Conservation (phyloP, 176 grass and related monocot genomes). For the Oryza punctata region DNA sequence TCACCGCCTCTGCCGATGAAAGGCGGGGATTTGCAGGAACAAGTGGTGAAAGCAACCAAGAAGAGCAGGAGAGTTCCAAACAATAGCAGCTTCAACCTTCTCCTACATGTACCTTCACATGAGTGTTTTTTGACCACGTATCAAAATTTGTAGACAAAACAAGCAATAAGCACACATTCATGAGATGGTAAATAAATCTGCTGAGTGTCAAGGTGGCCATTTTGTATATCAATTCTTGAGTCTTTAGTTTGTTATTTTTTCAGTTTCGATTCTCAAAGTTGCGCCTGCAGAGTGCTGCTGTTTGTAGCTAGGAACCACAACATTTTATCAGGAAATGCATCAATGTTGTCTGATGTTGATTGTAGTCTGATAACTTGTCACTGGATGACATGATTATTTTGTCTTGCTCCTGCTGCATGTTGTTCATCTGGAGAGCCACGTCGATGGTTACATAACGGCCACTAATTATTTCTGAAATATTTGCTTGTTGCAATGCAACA, state of each 20-base stretch:
- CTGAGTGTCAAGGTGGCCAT: not conserved
- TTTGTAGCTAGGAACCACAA: not conserved
- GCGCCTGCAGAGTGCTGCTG: not conserved
- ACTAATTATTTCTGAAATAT: not conserved
- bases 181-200: not conserved
- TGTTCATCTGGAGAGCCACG: slow-evolving; percentile 13
- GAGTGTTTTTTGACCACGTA: not conserved
- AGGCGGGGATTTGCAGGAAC: slow-evolving; percentile 55
- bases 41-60: slow-evolving; percentile 41
- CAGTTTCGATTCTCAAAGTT: not conserved
- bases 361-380: not conserved
- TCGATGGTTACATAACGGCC: slow-evolving; percentile 13
- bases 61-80: slow-evolving; percentile 46
- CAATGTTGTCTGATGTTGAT: not conserved
- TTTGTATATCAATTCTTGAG: not conserved
- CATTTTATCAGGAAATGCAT: not conserved
- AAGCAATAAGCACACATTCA: slow-evolving; percentile 12
- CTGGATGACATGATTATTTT: not conserved
- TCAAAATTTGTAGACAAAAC: not conserved
- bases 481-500: too few species aligned
- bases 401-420: not conserved
- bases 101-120: slow-evolving; percentile 8
- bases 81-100: slow-evolving; percentile 16
- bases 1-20: slow-evolving; percentile 78
- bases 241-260: not conserved